phyloP scores from a whole-genome alignment of 805 yeast genomes.

The Candida patagonica region DNA sequence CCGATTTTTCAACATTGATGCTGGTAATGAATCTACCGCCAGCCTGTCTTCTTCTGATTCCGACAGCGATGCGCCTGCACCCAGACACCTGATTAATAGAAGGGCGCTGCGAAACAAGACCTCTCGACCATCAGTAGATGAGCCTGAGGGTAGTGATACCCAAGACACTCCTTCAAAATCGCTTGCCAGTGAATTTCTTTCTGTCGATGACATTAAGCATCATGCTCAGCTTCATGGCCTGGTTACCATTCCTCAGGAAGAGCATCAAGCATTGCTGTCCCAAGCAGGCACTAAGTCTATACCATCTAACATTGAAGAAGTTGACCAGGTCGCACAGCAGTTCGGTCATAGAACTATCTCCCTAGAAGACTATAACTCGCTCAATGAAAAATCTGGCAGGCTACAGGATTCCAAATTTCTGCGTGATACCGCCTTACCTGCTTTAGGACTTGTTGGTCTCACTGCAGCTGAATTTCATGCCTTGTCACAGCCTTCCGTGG shows the following conservation, averaged over 20 bases:
- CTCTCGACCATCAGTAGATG: constrained; percentile 6
- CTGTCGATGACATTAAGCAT: constrained; percentile 17
- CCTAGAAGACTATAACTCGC: constrained; percentile 9
- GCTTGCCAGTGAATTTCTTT: constrained; percentile 21
- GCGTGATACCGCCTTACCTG: not conserved
- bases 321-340: constrained; percentile 5
- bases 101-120: constrained; percentile 9
- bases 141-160: not conserved
- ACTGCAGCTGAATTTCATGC: constrained; percentile 13
- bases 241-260: constrained; percentile 17
- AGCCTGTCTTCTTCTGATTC: constrained; percentile 11
- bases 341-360: constrained; percentile 16
- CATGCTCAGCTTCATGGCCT: constrained; percentile 20
- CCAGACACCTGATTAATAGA: constrained; percentile 4
- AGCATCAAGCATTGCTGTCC: constrained; percentile 14
- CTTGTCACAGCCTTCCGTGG: not conserved
- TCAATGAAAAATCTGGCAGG: not conserved
- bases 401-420: not conserved
- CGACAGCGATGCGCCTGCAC: constrained; percentile 10
- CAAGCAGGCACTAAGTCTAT: constrained; percentile 2
- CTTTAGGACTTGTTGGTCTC: constrained; percentile 22
- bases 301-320: constrained; percentile 11
- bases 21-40: constrained; percentile 2
- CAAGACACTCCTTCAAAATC: not conserved
- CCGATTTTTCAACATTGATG: constrained; percentile 1